Base-by-base conservation (phyloP, 495 filamentous ascomycete genomes). In the Penicillium bialowiezense region DNA sequence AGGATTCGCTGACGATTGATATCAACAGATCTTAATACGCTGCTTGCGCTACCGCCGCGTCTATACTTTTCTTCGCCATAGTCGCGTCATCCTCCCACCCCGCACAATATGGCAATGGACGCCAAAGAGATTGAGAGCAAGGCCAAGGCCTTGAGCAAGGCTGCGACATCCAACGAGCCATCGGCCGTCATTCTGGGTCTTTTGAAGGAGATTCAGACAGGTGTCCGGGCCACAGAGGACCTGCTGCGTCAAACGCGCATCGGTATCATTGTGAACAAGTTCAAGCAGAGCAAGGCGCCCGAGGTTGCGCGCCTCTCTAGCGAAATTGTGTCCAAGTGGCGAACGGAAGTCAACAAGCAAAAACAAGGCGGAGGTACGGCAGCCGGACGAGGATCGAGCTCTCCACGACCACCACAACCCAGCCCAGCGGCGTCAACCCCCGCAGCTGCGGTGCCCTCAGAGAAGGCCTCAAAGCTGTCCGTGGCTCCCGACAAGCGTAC, bases 301-400 rank as follows among this genome's bases (percentile, higher is more conserved):
- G 83, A 87, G n/a, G 83, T 97, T 35, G 84, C 84, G 6, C 76
- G 77, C 6, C 72, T 88, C 35, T 86, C 91, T 2, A 74, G 73
- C 48, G 88, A 93, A 52, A 89, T 97, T 42, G 89, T 98, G 15
- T 75, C 75, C 33, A 91, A 89, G 58, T 98, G 93, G 93, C 85
- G 85, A 54, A 84, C 81, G 44, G 85, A 89, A 28, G 86, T 98
- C 37, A 81, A 87, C 33, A 84, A 85, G 60, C 81, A 85, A 52
- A 84, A 86, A 45, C 68, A 72, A 7, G 78, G 75, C 46, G 79
- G 73, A 20, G 71, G 74, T 18, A 71, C 79, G 26, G 66, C 71
- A 18, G 63, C 71, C 8, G 70, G 67, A 46, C 56, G 64, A 45
- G 70, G 59, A 10, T 67, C 70, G n/a, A 72, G 70, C 37, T 69